These are phyloP conservation scores for Euphorbia schlechtendalii DNA, from an alignment of 441 rosid genomes.

Conservation along the genomic window DNA sequence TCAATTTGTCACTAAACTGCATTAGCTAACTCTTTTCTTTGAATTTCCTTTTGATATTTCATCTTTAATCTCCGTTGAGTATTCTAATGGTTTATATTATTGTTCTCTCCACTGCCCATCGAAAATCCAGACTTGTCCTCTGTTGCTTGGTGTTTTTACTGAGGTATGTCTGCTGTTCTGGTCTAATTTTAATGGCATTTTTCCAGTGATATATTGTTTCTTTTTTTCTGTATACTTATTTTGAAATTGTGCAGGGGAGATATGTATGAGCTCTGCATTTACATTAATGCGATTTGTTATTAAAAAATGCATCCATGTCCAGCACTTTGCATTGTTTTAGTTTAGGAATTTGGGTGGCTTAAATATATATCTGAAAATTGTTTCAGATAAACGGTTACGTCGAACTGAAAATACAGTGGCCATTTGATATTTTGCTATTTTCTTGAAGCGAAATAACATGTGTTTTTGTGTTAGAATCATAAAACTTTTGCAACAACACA, in stretches of 20 bases:
- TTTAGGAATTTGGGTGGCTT: not conserved
- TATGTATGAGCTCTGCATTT: not conserved
- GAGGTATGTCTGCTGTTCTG: constrained; percentile 41
- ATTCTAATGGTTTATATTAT: not conserved
- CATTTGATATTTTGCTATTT: not conserved
- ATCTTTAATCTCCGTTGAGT: not conserved
- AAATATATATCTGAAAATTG: not conserved
- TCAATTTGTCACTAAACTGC: too few relatives aligned
- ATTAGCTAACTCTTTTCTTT: not conserved
- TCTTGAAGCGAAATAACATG: not conserved
- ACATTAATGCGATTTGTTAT: not conserved
- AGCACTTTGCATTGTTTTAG: not conserved
- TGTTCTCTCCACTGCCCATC: not conserved
- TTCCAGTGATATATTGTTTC: too few relatives aligned
- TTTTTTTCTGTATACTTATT: not conserved
- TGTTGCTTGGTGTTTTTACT: constrained; percentile 92
- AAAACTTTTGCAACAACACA: not conserved
- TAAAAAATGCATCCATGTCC: too few relatives aligned
- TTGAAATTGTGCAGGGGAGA: not conserved
- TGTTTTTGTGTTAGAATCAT: not conserved
- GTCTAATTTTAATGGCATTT: not conserved
- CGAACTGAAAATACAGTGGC: not conserved
- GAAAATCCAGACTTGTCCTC: constrained; percentile 72
- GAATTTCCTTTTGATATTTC: not conserved
- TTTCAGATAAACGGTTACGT: not conserved